A percentile compares a stretch with the other conserved stretches of the same genome.
phyloP scores from a whole-genome alignment of 106 monocot genomes.

The Triglochin maritima region DNA sequence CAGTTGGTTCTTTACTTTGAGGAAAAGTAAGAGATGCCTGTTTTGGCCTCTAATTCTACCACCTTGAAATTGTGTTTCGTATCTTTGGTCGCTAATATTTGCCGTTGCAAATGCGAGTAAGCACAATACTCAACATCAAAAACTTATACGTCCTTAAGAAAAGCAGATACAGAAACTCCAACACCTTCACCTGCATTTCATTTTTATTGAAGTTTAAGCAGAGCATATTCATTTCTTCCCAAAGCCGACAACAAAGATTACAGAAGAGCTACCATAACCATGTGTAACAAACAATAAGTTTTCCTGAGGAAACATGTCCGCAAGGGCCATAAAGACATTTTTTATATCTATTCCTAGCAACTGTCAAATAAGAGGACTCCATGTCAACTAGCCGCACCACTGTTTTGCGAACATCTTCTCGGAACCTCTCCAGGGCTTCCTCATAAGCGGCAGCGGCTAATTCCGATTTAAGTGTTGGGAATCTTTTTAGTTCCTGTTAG shows the following conservation, averaged over 20 bases:
- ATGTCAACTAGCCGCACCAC: conserved; percentile 62
- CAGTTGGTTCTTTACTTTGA: neutral
- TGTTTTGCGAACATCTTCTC: conserved; percentile 67
- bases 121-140: conserved; percentile 51
- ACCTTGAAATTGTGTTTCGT: neutral
- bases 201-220: neutral
- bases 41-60: neutral
- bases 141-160: conserved; percentile 17
- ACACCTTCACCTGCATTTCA: conserved; percentile 41
- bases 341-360: conserved; percentile 42
- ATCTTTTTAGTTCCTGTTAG: conserved; percentile 61
- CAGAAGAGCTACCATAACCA: conserved; percentile 18
- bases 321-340: conserved; percentile 32
- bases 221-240: neutral
- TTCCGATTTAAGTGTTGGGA: conserved; percentile 60
- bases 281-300: conserved; percentile 52
- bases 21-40: conserved; percentile 2
- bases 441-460: conserved; percentile 57
- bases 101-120: conserved; percentile 30
- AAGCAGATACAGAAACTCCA: conserved; percentile 33
- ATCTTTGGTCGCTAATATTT: neutral
- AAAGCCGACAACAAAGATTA: neutral
- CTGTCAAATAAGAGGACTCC: conserved; percentile 70
- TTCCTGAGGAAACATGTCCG: conserved; percentile 53
- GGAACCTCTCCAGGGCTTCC: conserved; percentile 58